These are phyloP conservation scores for Vigna nakashimae DNA, from an alignment of 306 rosid genomes.

Conservation along the genomic window DNA sequence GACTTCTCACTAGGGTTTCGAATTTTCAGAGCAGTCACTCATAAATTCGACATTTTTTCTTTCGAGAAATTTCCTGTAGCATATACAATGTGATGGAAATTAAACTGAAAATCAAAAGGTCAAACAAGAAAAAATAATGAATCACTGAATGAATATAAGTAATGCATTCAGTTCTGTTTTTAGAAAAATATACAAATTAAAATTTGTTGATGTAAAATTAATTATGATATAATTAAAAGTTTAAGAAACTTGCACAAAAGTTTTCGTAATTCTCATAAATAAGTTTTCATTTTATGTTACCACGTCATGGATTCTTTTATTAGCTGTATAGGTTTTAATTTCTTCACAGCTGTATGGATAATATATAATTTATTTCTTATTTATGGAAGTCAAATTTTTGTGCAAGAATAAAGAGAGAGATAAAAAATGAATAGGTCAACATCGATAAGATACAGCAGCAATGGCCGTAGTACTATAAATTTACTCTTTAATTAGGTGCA, in stretches of 20 bases:
- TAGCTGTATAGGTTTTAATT: conserved; percentile 10
- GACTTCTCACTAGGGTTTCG: neutral
- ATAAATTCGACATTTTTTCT: neutral
- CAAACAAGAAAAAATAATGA: too few species aligned
- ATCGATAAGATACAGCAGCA: conserved; percentile 41
- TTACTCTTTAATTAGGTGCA: conserved; percentile 24
- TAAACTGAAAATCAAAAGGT: too few species aligned
- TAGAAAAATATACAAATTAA: too few species aligned
- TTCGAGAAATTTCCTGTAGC: neutral
- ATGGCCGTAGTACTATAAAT: conserved; percentile 22
- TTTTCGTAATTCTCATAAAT: neutral
- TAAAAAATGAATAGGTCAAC: conserved; percentile 39
- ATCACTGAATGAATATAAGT: too few species aligned
- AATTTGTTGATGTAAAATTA: too few species aligned
- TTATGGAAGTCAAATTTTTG: conserved; percentile 36
- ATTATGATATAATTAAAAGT: too few species aligned
- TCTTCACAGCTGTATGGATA: neutral
- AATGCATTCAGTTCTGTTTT: too few species aligned
- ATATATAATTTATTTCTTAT: neutral
- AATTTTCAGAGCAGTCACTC: neutral
- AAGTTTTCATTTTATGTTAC: conserved; percentile 10
- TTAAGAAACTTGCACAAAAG: too few species aligned
- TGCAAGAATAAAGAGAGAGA: conserved; percentile 24
- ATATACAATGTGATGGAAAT: neutral
- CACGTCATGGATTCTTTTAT: conserved; percentile 7